phyloP scores from a whole-genome alignment of 139 green algal species.

The Haematococcus lacustris region DNA sequence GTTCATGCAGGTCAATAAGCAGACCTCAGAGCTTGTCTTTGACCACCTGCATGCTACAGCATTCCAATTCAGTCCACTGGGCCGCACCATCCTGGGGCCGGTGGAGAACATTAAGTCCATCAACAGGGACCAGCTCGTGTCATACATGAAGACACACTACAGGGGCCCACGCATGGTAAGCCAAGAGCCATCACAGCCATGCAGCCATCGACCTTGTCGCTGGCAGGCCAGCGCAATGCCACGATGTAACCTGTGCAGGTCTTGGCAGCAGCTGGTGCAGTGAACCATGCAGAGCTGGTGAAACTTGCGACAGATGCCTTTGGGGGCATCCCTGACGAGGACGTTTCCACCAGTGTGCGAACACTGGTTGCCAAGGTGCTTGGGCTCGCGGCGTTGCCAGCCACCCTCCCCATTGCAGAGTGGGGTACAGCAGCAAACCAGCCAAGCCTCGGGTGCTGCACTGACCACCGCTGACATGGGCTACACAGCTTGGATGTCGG shows the following conservation, averaged over 20 bases:
- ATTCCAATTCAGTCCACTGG: conserved; percentile 93
- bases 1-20: conserved; percentile 47
- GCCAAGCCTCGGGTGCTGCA: too few species aligned
- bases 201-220: too few species aligned
- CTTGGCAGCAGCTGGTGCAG: conserved; percentile 81
- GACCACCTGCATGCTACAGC: conserved; percentile 98
- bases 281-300: conserved; percentile 94
- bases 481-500: too few species aligned
- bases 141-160: conserved; percentile 98
- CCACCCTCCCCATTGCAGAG: too few species aligned
- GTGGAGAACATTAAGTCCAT: conserved; percentile 88
- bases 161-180: conserved; percentile 70
- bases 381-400: too few species aligned
- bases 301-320: conserved; percentile 52
- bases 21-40: conserved; percentile 75
- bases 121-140: conserved; percentile 75
- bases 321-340: conserved; percentile 46
- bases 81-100: conserved; percentile 92
- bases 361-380: conserved; percentile 38
- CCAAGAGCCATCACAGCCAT: too few species aligned
- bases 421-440: too few species aligned
- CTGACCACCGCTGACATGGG: too few species aligned
- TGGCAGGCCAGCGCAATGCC: neutral
- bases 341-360: conserved; percentile 27
- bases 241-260: conserved; percentile 35